Evolutionary conservation across 768 basidiomycete species (phyloP).

Genomic region (Chlorophyllum brunneum): DNA sequence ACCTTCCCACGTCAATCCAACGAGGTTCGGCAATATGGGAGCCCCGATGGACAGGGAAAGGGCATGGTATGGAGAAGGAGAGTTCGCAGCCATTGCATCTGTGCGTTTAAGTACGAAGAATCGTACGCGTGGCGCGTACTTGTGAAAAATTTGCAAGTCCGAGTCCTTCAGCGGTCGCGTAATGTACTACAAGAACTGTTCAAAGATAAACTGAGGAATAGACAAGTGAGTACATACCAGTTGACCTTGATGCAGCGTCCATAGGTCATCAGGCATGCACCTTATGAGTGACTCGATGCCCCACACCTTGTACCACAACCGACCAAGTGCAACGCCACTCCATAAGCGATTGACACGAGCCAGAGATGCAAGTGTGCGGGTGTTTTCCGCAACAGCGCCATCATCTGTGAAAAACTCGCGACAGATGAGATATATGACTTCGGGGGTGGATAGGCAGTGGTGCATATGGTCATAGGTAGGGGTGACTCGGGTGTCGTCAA

Average conservation of each 20-base stretch:
- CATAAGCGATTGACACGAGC: background rate
- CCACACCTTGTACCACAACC: background rate
- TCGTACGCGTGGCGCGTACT: background rate
- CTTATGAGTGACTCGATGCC: background rate
- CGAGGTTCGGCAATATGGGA: background rate
- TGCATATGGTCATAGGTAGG: background rate
- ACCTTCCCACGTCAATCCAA: background rate
- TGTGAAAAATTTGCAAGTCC: background rate
- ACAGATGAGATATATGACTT: background rate
- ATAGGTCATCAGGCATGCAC: conserved; percentile 2
- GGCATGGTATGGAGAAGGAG: background rate
- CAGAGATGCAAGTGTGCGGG: background rate
- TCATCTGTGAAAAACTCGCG: too few species aligned
- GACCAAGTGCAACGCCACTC: background rate
- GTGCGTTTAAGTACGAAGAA: background rate
- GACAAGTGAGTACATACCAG: background rate
- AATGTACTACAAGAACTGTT: background rate
- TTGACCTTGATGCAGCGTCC: background rate
- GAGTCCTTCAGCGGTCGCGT: background rate
- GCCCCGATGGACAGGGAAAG: background rate
- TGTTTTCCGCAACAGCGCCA: background rate
- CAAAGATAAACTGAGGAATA: background rate
- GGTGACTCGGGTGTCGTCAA: too few species aligned
- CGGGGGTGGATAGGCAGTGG: background rate
- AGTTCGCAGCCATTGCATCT: too few species aligned